Evolutionary conservation across 495 filamentous ascomycete species (phyloP), one percentile per base, ranked within the genome.

Genomic region (Lasiosphaeria ovina): DNA sequence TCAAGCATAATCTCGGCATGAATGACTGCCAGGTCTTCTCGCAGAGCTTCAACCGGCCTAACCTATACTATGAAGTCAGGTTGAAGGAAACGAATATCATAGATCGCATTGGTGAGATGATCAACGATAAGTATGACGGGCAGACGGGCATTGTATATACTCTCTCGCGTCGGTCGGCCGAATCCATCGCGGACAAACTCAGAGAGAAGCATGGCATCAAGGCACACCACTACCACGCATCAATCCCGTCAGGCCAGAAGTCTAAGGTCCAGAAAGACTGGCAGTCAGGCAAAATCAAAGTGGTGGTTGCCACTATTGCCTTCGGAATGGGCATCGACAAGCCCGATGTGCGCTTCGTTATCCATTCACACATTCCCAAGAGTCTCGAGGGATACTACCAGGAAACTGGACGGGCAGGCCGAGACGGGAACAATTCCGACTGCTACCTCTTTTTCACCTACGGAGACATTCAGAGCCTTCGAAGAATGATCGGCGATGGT

Each of bases 291-390:
- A 75, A 76, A 60, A 82, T 84, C 62, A 87, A 96, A 60, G 91
- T 99, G 38, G 93, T 99, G 32, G 94, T 99, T 34, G 95, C 94
- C n/a, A 99, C 94, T 0, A 97, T 98, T 72, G 94, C 94, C 34
- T 98, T 98, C 70, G 94, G 94, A 9, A 98, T 98, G 94, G 94
- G 94, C 14, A 98, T 98, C 57, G 94, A 98, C 75, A 98, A 98
- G 72, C 82, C 92, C 0, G 88, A 98, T 71, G 93, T 98, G 42
- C 89, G 94, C 11, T 97, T 93, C 64, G 92, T 98, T 45, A 92
- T 98, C 35, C 94, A 98, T 72, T 86, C 95, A 65, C 88, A 83
- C 16, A 80, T 97, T 6, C 94, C 94, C 1, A 97, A 96, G 73
- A 96, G 90, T 66, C 79, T 98, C n/a, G 94, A 98, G 73, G 95